Conservation (phyloP, 2,329 filamentous ascomycete species). For the Knoxdaviesia capensis region DNA sequence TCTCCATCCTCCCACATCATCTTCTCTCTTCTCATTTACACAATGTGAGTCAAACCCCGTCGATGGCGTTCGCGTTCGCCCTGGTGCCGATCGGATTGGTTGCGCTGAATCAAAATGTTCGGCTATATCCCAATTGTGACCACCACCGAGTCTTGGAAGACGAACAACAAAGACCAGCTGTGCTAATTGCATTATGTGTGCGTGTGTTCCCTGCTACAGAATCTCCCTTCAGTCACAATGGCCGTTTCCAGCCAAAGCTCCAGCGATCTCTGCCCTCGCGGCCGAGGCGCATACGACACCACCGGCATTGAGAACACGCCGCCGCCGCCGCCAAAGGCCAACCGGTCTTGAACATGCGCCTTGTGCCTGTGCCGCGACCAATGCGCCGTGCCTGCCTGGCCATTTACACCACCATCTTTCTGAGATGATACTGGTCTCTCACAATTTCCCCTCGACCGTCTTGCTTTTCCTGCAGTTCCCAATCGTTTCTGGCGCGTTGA, state of each 20-base stretch:
- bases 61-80: no score
- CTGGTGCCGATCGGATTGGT: no score
- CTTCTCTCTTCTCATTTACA: no score
- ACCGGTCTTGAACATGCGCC: slow-evolving; percentile 6
- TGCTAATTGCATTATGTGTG: background rate
- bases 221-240: slow-evolving; percentile 14
- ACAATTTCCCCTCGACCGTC: slow-evolving; percentile 6
- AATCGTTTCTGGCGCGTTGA: slow-evolving; percentile 5
- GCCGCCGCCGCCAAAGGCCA: slow-evolving; percentile 13
- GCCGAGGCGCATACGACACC: slow-evolving; percentile 30
- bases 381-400: slow-evolving; percentile 3
- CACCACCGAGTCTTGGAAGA: slow-evolving; percentile 1
- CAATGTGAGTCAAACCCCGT: no score
- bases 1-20: no score
- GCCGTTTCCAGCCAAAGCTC: slow-evolving; percentile 11
- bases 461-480: slow-evolving; percentile 9
- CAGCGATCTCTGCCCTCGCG: slow-evolving; percentile 21
- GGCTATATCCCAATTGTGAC: background rate
- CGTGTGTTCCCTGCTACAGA: background rate
- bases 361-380: slow-evolving; percentile 2
- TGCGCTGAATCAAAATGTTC: background rate
- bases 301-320: slow-evolving; percentile 27
- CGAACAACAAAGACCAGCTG: background rate
- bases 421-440: background rate
- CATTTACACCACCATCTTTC: slow-evolving; percentile 8